phyloP scores from a whole-genome alignment of 768 basidiomycete species.

The Cystobasidiopsis lactophilus region DNA sequence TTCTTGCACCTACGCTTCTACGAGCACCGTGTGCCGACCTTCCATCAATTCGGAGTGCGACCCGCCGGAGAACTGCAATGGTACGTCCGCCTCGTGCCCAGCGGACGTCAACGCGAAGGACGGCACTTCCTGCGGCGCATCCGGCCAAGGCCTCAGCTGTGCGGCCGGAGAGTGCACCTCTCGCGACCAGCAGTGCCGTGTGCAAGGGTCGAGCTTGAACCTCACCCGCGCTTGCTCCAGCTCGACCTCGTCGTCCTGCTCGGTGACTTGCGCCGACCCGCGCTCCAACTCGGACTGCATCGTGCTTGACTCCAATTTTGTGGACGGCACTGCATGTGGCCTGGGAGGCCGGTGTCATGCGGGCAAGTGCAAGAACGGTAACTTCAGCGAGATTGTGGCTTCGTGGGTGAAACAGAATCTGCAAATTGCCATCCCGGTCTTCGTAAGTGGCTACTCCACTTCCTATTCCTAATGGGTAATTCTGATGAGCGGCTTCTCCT shows the following conservation, averaged over 20 bases:
- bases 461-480: conserved; percentile 27
- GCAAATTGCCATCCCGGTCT: not conserved
- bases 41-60: conserved; percentile 48
- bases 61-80: conserved; percentile 48
- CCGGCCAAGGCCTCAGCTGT: conserved; percentile 3
- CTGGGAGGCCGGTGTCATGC: conserved; percentile 43
- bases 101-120: conserved; percentile 39
- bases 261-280: conserved; percentile 62
- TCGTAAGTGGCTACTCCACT: no score
- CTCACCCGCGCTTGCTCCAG: conserved; percentile 9
- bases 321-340: conserved; percentile 73
- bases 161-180: conserved; percentile 10
- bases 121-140: conserved; percentile 24
- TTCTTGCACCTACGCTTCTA: conserved; percentile 41
- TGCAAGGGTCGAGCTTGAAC: conserved; percentile 7
- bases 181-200: conserved; percentile 10
- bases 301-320: conserved; percentile 39
- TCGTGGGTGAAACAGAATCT: conserved; percentile 13
- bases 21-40: conserved; percentile 39
- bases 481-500: conserved; percentile 52
- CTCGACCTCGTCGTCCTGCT: conserved; percentile 48
- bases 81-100: conserved; percentile 50
- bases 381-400: conserved; percentile 39
- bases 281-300: conserved; percentile 39
- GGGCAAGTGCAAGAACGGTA: conserved; percentile 41